Evolutionary conservation across 495 filamentous ascomycete genomes (phyloP), one percentile per base, ranked within the genome.

Genomic region (Talaromyces proteolyticus): DNA sequence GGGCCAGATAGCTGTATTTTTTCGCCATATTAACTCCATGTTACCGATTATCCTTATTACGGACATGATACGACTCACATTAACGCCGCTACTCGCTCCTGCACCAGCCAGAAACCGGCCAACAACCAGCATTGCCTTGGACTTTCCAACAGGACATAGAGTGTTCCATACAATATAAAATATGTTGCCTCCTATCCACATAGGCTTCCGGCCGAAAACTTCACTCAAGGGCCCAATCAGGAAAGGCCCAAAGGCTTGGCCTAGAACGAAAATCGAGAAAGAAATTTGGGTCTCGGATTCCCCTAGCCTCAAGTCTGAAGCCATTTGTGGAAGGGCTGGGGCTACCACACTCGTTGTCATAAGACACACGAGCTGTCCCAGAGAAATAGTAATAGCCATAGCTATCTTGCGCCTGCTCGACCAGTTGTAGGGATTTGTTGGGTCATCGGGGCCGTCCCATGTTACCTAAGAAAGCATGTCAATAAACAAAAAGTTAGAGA

Each of bases 201-300:
- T 71, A 6, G 65, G 56, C 56, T 72, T 76, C n/a, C 86, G 73
- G 14, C 84, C 85, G 52, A 78, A 78, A 17, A 75, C 65, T 56
- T 88, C 85, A 57, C 79, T 83, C n/a, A 87, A 54, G 0, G 85
- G 84, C 0, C 75, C 80, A 63, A 82, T 85, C 2, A 80, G 43
- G 5, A 84, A 49, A 5, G 82, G 80, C 0, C 81, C 82, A 25
- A 79, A 61, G 8, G 75, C 64, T 26, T 47, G 44, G 0, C 44
- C 44, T 3, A 47, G 44, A 18, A 47, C 44, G 22, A 47, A 47
- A 17, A 47, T 47, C 5, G 44, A 47, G 17, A 47, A 47, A 3
- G 44, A 24, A 0, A 47, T 25, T 4, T 47, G 44, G 2, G 44
- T 29, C 20, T 47, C 20, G 16, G 44, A 47, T 2, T 34, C 44